These are phyloP conservation scores for Pseudocercospora vitis DNA, from an alignment of 2,329 filamentous ascomycete species.

Conservation along the genomic window DNA sequence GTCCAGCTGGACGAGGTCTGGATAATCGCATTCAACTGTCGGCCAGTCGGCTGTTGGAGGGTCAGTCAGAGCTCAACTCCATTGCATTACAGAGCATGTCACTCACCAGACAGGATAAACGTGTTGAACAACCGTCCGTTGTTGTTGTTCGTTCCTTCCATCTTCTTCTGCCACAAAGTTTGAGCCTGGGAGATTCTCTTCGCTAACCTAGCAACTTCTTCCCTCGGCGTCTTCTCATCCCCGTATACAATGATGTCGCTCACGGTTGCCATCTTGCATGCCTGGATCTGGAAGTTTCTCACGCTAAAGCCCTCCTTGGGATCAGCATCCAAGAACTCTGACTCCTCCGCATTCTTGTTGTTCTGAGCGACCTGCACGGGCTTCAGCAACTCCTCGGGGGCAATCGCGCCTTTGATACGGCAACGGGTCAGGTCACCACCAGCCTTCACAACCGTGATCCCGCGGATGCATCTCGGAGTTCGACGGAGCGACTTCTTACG, in stretches of 20 bases:
- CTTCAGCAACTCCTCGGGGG: conserved; percentile 75
- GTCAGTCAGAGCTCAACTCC: conserved; percentile 31
- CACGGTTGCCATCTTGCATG: conserved; percentile 79
- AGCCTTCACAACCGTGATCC: conserved; percentile 83
- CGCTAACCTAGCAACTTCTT: conserved; percentile 65
- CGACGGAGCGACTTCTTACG: conserved; percentile 69
- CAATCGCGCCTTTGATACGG: conserved; percentile 82
- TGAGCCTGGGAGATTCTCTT: conserved; percentile 72
- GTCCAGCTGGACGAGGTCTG: conserved; percentile 73
- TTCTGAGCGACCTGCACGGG: conserved; percentile 30
- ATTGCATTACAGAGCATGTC: not conserved
- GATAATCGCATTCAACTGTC: conserved; percentile 68
- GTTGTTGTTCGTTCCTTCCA: conserved; percentile 48
- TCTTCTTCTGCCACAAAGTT: conserved; percentile 67
- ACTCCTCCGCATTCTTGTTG: conserved; percentile 40
- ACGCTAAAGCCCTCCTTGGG: conserved; percentile 91
- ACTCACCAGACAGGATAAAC: conserved; percentile 67
- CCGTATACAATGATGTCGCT: conserved; percentile 95
- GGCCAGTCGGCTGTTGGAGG: conserved; percentile 60
- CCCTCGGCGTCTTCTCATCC: conserved; percentile 62
- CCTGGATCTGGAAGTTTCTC: conserved; percentile 95
- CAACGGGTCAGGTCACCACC: conserved; percentile 73
- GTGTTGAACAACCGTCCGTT: conserved; percentile 70
- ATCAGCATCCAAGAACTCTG: conserved; percentile 77
- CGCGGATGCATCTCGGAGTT: conserved; percentile 74